Evolutionary conservation across 257 asterid species (phyloP), one percentile per base, ranked within the genome.

Genomic region (Nicotiana noctiflora): DNA sequence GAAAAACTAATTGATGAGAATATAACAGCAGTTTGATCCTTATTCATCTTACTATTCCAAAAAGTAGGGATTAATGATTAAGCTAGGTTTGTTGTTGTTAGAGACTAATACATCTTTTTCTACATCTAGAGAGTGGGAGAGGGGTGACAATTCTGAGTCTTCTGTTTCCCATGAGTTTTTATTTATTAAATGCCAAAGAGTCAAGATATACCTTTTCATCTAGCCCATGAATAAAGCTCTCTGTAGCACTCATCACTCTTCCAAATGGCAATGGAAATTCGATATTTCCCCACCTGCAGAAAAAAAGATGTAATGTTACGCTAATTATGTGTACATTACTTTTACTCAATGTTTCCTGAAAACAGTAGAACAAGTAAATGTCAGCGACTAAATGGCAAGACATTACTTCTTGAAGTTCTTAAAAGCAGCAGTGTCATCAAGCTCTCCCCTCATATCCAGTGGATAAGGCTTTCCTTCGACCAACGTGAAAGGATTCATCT

Each of bases 401-500:
- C 34, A 51, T 77, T 90, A 94, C 98, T 89, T 94, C 81, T 94
- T 94, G 90, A 93, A 94, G 90, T 94, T 94, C 90, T 94, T 94
- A 84, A 94, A 94, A 83, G 97, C 89, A 79, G 98, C 98, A 52
- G 98, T 94, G 52, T 94, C 97, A 76, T 94, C 98, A 34, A 94
- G 97, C 88, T 94, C 98, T 87, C 98, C 97, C 81, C 98, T 89
- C 97, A 94, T 94, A 80, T 94, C 98, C 90, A 94, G 80, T 5
- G 98, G 97, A 84, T 88, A 94, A 49, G 98, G 97, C 90, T 93
- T 93, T 82, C 96, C 97, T 9, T 94, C 86, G 46, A 94, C 93
- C 89, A 93, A 86, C 60, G 97, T 85, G 89, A 94, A 94, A 52
- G 98, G 98, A 83, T 94, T 94, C 98, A 94, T 93, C 92, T 94